Base-by-base conservation (phyloP, 1,139 yeast species). In the Candida dubliniensis region DNA sequence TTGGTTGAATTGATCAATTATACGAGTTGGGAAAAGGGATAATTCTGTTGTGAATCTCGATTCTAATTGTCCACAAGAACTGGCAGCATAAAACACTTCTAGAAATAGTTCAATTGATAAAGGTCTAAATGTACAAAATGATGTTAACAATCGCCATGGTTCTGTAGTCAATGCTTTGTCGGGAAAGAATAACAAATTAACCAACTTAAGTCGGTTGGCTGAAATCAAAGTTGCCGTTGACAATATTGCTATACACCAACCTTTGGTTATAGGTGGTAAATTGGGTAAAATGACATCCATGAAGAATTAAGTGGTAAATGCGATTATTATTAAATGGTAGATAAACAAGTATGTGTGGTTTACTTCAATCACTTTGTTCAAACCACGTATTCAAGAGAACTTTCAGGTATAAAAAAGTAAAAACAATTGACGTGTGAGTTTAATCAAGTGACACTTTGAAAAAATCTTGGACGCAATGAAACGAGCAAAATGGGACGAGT, bases 91-190 rank as follows among this genome's bases (percentile, higher is more conserved):
- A 51, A 55, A 55, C 4, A 65, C 35, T 8, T 47, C 47, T 27
- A 61, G 47, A 9, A 65, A 13, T 30, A 66, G 47, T 18, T 51
- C 52, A 35, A 63, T 33, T 32, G 60, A 57, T 13, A 69, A 45
- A 11, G 61, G 65, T 2, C 66, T 71, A 42, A 63, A 60, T 44
- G 58, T 63, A 45, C 65, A 61, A 51, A 71, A 72, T 8, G 69
- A 53, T 2, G 75, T 66, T 5, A 69, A 18, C 5, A 70, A 44
- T 40, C 76, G 53, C 77, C 77, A 72, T 10, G 69, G 69, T 51
- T 72, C 67, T 11, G 46, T 42, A 5, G 51, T 40, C 34, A 64
- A 55, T 10, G 64, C 64, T 41, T 52, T 53, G 36, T 60, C 64
- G 8, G 70, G 63, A 2, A 54, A 14, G 45, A 62, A 63, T 6